Conservation (phyloP, 192 early-diverging fungal genomes). For the Thamnidium elegans region DNA sequence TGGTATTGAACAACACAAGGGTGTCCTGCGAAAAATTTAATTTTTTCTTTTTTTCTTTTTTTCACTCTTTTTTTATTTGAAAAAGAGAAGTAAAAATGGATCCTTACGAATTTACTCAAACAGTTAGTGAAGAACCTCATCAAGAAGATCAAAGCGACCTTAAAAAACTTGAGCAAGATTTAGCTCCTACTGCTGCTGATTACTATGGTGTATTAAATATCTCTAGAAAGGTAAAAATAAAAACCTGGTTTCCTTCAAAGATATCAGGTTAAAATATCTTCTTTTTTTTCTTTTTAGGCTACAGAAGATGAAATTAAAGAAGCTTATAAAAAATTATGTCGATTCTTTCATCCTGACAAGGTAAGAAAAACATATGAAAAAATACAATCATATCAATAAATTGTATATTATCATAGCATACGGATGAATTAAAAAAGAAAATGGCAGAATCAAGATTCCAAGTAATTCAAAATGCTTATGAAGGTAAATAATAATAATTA, state of each 20-base stretch:
- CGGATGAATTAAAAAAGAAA: constrained; percentile 52
- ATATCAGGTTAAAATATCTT: constrained; percentile 22
- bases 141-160: constrained; percentile 32
- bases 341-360: constrained; percentile 79
- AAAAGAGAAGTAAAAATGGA: constrained; percentile 30
- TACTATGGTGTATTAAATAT: constrained; percentile 70
- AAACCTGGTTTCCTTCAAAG: too few relatives aligned
- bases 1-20: too few relatives aligned
- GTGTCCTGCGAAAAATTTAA: not conserved
- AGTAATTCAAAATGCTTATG: constrained; percentile 74
- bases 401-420: constrained; percentile 42
- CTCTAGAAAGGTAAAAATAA: constrained; percentile 17
- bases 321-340: constrained; percentile 69
- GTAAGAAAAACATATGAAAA: constrained; percentile 6
- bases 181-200: constrained; percentile 45
- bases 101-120: constrained; percentile 35
- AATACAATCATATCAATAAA: not conserved
- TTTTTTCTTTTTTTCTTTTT: not conserved
- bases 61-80: not conserved
- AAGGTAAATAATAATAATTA: too few relatives aligned
- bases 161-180: constrained; percentile 28
- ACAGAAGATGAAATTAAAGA: constrained; percentile 70
- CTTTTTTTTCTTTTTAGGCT: constrained; percentile 36
- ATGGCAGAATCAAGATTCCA: constrained; percentile 75
- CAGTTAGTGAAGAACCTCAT: constrained; percentile 5